Percentiles rank a stretch among this genome's conserved stretches.
Evolutionary conservation across 2,329 filamentous ascomycete genomes (phyloP).

Genomic region (Monosporascus sp.): DNA sequence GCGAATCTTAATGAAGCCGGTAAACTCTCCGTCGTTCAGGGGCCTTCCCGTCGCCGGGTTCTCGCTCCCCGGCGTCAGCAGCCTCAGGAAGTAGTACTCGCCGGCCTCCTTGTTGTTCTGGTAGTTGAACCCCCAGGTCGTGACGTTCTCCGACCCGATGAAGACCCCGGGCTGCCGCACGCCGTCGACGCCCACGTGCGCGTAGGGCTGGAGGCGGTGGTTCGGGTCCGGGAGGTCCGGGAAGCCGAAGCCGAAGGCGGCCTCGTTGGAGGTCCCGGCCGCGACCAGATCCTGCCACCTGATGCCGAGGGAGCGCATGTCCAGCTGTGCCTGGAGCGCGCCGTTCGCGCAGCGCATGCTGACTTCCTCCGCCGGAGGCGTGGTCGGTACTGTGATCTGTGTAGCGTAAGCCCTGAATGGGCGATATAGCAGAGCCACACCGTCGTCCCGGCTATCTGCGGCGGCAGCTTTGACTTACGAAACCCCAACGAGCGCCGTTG

Average conservation of each 20-base stretch:
- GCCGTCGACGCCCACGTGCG: slow-evolving; percentile 10
- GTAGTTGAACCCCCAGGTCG: slow-evolving; percentile 18
- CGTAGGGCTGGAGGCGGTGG: slow-evolving; percentile 14
- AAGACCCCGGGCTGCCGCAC: slow-evolving; percentile 10
- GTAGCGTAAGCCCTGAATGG: background rate
- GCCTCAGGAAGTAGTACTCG: slow-evolving; percentile 15
- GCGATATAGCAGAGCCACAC: too few relatives aligned
- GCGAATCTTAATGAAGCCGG: slow-evolving; percentile 12
- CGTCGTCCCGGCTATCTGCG: background rate
- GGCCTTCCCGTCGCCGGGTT: slow-evolving; percentile 14
- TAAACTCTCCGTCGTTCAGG: slow-evolving; percentile 13
- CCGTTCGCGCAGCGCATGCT: slow-evolving; percentile 10
- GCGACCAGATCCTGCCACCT: slow-evolving; percentile 13
- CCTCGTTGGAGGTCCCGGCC: slow-evolving; percentile 15
- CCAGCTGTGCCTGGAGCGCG: slow-evolving; percentile 12
- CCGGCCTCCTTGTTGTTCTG: slow-evolving; percentile 14
- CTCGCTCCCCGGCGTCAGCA: slow-evolving; percentile 14
- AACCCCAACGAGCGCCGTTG: slow-evolving; percentile 13
- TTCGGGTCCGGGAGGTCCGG: slow-evolving; percentile 15
- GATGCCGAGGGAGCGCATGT: slow-evolving; percentile 8
- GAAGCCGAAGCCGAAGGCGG: slow-evolving; percentile 14
- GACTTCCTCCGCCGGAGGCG: slow-evolving; percentile 3
- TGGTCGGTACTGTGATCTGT: slow-evolving; percentile 12
- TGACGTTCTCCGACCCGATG: slow-evolving; percentile 13
- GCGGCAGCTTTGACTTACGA: slow-evolving; percentile 5